These are phyloP conservation scores for Crucibulum laeve DNA, from an alignment of 768 basidiomycete genomes.

Conservation along the genomic window DNA sequence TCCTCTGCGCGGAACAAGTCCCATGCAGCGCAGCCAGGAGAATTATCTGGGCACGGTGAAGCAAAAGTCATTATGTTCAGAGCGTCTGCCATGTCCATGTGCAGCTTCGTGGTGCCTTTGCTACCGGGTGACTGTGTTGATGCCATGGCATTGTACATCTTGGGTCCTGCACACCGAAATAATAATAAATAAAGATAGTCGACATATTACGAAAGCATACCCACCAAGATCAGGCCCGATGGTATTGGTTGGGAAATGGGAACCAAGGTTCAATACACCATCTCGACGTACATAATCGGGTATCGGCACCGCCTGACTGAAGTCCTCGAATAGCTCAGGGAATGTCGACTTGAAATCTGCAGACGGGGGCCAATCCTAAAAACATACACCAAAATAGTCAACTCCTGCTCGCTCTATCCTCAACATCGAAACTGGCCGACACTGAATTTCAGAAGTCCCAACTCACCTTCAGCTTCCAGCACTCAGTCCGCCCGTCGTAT, in stretches of 20 bases:
- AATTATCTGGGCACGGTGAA: slow-evolving; percentile 47
- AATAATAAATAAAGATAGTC: neutral
- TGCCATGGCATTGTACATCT: slow-evolving; percentile 92
- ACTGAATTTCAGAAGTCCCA: neutral
- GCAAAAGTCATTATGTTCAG: slow-evolving; percentile 89
- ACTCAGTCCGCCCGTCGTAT: slow-evolving; percentile 50
- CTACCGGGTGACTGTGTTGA: slow-evolving; percentile 62
- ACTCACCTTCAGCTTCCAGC: slow-evolving; percentile 74
- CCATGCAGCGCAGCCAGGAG: slow-evolving; percentile 84
- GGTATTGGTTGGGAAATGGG: slow-evolving; percentile 81
- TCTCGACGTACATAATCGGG: slow-evolving; percentile 90
- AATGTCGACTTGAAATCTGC: slow-evolving; percentile 81
- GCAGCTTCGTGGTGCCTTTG: slow-evolving; percentile 83
- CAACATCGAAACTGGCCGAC: too few species aligned
- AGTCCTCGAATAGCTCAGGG: slow-evolving; percentile 85
- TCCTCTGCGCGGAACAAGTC: slow-evolving; percentile 85
- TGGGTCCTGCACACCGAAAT: slow-evolving; percentile 59
- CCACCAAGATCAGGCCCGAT: slow-evolving; percentile 77
- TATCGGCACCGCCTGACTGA: slow-evolving; percentile 76
- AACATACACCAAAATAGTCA: slow-evolving; percentile 1
- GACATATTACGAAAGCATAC: slow-evolving; percentile 18
- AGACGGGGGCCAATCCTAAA: slow-evolving; percentile 89
- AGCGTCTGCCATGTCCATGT: slow-evolving; percentile 95
- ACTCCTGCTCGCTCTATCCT: neutral
- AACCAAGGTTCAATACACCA: slow-evolving; percentile 82